A percentile compares a stretch with the other conserved stretches of the same genome.
These are phyloP conservation scores for Pythium volutum DNA, from an alignment of 352 stramenopile genomes.

Conservation along the genomic window DNA sequence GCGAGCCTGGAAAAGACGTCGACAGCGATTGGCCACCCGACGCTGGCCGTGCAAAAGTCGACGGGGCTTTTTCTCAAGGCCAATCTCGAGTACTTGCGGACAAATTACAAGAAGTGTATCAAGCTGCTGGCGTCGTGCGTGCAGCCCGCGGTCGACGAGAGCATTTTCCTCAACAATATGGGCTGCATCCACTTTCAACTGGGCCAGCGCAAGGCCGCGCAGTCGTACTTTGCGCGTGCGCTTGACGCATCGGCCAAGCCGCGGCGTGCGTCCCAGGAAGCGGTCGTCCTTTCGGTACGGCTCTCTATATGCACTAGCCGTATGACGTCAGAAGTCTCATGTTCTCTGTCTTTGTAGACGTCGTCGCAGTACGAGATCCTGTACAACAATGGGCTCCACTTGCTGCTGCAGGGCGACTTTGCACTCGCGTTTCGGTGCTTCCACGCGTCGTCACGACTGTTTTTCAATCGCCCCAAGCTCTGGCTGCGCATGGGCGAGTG, in stretches of 20 bases:
- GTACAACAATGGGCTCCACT: slow-evolving; percentile 92
- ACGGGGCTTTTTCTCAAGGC: slow-evolving; percentile 91
- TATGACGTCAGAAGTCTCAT: too few species aligned
- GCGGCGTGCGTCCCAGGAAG: slow-evolving; percentile 41
- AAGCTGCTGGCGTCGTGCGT: slow-evolving; percentile 91
- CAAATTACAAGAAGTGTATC: slow-evolving; percentile 94
- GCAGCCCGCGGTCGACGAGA: slow-evolving; percentile 80
- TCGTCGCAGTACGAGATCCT: slow-evolving; percentile 87
- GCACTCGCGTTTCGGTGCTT: slow-evolving; percentile 88
- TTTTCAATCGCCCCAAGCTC: slow-evolving; percentile 90
- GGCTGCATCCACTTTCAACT: slow-evolving; percentile 92
- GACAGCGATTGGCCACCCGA: slow-evolving; percentile 70
- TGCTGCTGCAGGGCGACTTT: slow-evolving; percentile 83
- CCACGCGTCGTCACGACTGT: slow-evolving; percentile 81
- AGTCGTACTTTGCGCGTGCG: slow-evolving; percentile 90
- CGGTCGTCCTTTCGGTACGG: slow-evolving; percentile 48
- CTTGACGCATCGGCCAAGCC: slow-evolving; percentile 62
- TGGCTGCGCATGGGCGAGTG: slow-evolving; percentile 92
- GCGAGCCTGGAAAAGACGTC: slow-evolving; percentile 70
- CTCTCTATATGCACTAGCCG: too few species aligned
- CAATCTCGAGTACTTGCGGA: slow-evolving; percentile 92
- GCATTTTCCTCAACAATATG: slow-evolving; percentile 89
- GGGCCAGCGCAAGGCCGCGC: slow-evolving; percentile 85
- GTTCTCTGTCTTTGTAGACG: slow-evolving; percentile 41
- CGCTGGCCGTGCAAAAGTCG: slow-evolving; percentile 82